These are phyloP conservation scores for Plantago coronopus DNA, from an alignment of 305 asterid species.

Conservation along the genomic window DNA sequence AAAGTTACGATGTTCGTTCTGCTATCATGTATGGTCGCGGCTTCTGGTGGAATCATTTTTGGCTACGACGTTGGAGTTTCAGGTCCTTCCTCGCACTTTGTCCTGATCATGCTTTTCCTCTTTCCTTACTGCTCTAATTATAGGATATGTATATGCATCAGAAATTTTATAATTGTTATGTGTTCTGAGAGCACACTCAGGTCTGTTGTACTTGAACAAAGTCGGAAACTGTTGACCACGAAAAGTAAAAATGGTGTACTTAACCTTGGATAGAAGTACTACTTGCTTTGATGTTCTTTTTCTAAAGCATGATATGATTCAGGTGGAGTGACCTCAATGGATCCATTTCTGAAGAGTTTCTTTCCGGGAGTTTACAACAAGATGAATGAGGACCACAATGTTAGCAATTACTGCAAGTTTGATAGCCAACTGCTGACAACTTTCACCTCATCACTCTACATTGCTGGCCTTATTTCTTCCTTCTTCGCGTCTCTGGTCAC, in stretches of 20 bases:
- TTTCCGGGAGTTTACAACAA: slow-evolving; percentile 46
- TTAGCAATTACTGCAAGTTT: slow-evolving; percentile 71
- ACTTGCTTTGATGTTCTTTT: no score
- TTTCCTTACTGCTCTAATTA: no score
- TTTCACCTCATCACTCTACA: slow-evolving; percentile 66
- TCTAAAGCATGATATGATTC: not conserved
- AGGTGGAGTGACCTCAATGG: slow-evolving; percentile 89
- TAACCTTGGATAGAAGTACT: no score
- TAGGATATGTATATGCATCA: no score
- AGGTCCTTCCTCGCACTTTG: slow-evolving; percentile 6
- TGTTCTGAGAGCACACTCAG: no score
- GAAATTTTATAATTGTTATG: no score
- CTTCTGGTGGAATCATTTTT: slow-evolving; percentile 36
- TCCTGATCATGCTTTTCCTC: no score
- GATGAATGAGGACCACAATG: slow-evolving; percentile 34
- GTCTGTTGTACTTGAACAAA: no score
- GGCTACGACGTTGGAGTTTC: slow-evolving; percentile 38
- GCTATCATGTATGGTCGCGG: slow-evolving; percentile 35
- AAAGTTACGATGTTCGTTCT: slow-evolving; percentile 26
- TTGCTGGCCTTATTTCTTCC: slow-evolving; percentile 66
- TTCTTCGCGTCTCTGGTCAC: slow-evolving; percentile 60
- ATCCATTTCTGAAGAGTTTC: slow-evolving; percentile 54
- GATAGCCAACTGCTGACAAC: slow-evolving; percentile 68
- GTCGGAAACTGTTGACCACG: no score
- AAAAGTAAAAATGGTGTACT: no score